Evolutionary conservation across 2,329 filamentous ascomycete genomes (phyloP), one percentile per base, ranked within the genome.

Genomic region (Cryphonectria parasitica): DNA sequence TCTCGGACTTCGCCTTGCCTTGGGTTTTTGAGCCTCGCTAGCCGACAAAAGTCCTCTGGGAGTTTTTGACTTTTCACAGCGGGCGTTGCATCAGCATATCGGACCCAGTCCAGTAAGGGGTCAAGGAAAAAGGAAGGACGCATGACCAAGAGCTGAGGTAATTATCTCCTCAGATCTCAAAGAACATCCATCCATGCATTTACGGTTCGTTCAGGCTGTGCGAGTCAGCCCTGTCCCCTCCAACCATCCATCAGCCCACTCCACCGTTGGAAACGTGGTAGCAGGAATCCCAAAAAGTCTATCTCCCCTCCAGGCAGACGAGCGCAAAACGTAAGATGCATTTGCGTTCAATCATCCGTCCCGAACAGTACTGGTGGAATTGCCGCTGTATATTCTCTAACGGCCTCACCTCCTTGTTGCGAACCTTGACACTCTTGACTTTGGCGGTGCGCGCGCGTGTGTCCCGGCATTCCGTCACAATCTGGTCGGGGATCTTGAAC

Each of bases 401-500:
- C 49, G 15, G 64, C 52, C 60, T 43, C 41, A 43, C n/a, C 2
- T 11, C n/a, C 31, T 22, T 31, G 41, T 11, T 39, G 31, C 10
- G 49, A 67, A 22, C 39, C 52, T 31, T 67, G n/a, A n/a, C 43
- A 13, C 2, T 2, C 10, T 25, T 10, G 52, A 28, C 17, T 49
- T n/a, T 6, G 36, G 36, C n/a, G 10, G 45, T 22, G 45, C 45
- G 43, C 43, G 5, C 11, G 11, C 52, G 5, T n/a, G 36, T 2
- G 36, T 39, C 28, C 41, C 60, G 68, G 56, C 56, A 19, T 66
- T 49, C 68, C 61, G 65, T 72, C 68, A 72, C 31, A 72, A 72
- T 72, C 39, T 68, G 19, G 28, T 62, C 68, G 66, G 60, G 45
- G 68, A 68, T 72, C 69, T 72, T 43, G 58, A 66, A 64, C 49